Conservation (phyloP, 768 basidiomycete species). For the Tricholoma flavovirens region DNA sequence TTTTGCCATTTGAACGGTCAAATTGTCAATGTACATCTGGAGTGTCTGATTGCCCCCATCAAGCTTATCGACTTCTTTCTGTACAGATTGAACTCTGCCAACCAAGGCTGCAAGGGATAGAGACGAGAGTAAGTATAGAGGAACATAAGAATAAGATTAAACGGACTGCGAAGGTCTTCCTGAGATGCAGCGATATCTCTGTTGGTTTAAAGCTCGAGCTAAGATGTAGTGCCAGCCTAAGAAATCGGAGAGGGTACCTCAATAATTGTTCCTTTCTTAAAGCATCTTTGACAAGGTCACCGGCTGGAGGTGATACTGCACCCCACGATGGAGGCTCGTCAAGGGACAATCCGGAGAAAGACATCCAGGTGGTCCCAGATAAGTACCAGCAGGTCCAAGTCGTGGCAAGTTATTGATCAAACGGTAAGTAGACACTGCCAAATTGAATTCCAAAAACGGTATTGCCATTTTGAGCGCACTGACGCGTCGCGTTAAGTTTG, state of each 20-base stretch:
- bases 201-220: not conserved
- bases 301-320: conserved; percentile 33
- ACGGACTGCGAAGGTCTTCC: conserved; percentile 69
- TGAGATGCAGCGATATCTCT: conserved; percentile 77
- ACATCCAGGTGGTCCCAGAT: conserved; percentile 28
- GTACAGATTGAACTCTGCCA: conserved; percentile 58
- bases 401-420: not conserved
- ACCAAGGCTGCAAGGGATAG: conserved; percentile 47
- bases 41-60: conserved; percentile 74
- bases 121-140: not conserved
- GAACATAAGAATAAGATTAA: not conserved
- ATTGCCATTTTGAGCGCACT: conserved; percentile 25
- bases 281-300: conserved; percentile 70
- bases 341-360: conserved; percentile 37
- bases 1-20: conserved; percentile 84
- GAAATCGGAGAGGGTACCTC: conserved; percentile 42
- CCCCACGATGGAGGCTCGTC: conserved; percentile 50
- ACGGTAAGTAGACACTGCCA: conserved; percentile 1
- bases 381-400: too few relatives aligned
- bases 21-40: conserved; percentile 86
- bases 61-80: conserved; percentile 78
- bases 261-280: conserved; percentile 72
- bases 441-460: conserved; percentile 7
- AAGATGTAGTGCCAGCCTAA: conserved; percentile 5
- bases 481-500: conserved; percentile 42